Evolutionary conservation across 371 early-diverging fungal genomes (phyloP), one percentile per base, ranked within the genome.

Genomic region (Mucor velutinosus): DNA sequence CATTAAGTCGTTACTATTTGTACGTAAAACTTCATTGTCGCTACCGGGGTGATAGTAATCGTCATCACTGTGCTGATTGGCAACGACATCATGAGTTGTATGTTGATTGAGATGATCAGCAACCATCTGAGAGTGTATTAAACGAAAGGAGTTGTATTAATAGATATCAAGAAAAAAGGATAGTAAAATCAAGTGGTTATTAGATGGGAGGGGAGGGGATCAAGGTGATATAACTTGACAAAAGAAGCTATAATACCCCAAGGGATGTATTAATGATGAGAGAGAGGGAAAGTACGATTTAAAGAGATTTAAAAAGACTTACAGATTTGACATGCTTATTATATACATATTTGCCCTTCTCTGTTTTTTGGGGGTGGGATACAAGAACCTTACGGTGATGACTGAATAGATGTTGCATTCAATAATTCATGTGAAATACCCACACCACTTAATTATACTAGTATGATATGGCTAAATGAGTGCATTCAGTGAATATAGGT

Each of bases 1-100:
- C 71, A 80, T 70, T 21, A 70, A 47, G n/a, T 67, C 70, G 51
- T 51, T 51, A 25, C 51, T 51, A 33, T 76, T 72, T n/a, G 51
- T 23, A 25, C 51, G 51, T 25, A 51, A 51, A 25, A 51, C 51
- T 10, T 51, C 23, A 51, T 51, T 12, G 10, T 51, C 51, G 51
- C 14, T 12, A 25, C 51, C 23, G 21, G 51, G 25, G 2, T 23
- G 51, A 12, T 51, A 25, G 21, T 51, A 25, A 10, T 51, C 25
- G 12, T 51, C 51, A 25, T 51, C 14, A 1, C 0, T 23, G 8
- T 51, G 25, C 21, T 21, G 25, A 51, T 23, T 51, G 8, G 12
- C 12, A 51, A 25, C 51, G 23, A 25, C 51, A 25, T 51, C 51
- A 51, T 51, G 51, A 10, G 51, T 25, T 51, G 23, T 51, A 25